phyloP scores from a whole-genome alignment of 495 filamentous ascomycete species.

The Lentithecium fluviatile region DNA sequence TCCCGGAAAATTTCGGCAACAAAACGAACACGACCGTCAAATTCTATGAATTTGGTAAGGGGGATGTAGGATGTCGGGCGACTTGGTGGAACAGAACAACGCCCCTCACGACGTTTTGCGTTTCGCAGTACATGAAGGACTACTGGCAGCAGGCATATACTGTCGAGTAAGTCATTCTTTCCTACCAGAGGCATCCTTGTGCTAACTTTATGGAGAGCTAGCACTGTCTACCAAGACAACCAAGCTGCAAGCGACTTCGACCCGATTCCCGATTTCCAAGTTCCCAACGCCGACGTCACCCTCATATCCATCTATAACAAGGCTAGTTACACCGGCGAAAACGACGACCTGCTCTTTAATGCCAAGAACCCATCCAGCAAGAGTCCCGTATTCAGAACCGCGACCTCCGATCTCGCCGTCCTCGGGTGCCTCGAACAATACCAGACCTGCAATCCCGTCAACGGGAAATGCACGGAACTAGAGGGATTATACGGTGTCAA shows the following conservation, averaged over 20 bases:
- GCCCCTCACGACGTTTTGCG: conserved; percentile 12
- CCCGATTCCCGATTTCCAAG: conserved; percentile 24
- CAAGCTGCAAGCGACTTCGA: conserved; percentile 17
- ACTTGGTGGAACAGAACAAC: not conserved
- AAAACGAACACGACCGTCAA: conserved; percentile 7
- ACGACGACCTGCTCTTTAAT: conserved; percentile 17
- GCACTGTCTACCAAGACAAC: conserved; percentile 20
- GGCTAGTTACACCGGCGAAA: conserved; percentile 11
- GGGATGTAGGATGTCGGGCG: conserved; percentile 1
- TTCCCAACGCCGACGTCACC: conserved; percentile 21
- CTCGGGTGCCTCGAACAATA: conserved; percentile 33
- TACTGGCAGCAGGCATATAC: conserved; percentile 11
- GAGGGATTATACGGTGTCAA: conserved; percentile 22
- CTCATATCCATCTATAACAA: conserved; percentile 21
- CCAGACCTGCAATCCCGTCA: conserved; percentile 23
- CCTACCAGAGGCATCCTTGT: not conserved
- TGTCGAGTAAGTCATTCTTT: conserved; percentile 5
- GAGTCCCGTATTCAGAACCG: not conserved
- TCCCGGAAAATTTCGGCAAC: not conserved
- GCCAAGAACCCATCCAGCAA: not conserved
- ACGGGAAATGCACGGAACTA: conserved; percentile 14
- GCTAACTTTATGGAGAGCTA: conserved; percentile 2
- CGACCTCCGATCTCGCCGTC: conserved; percentile 6
- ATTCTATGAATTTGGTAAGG: conserved; percentile 23
- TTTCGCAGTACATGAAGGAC: conserved; percentile 16